Conservation (phyloP, 2,329 filamentous ascomycete species). For the Podosphaera aphanis region DNA sequence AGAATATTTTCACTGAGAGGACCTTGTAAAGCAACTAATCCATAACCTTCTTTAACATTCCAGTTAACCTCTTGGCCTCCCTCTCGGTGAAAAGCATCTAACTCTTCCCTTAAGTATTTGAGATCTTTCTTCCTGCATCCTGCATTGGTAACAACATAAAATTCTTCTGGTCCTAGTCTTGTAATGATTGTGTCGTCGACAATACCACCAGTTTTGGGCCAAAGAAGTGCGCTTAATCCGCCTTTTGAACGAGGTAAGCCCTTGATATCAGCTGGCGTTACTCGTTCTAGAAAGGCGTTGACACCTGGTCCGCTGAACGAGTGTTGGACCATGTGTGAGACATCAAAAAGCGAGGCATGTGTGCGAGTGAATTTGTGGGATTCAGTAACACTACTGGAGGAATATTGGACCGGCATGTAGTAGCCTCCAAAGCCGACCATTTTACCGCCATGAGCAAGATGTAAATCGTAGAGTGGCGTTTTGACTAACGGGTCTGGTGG, state of each 20-base stretch:
- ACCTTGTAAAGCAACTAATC: slow-evolving; percentile 74
- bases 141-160: slow-evolving; percentile 91
- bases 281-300: slow-evolving; percentile 53
- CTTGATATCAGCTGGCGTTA: slow-evolving; percentile 56
- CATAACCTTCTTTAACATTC: slow-evolving; percentile 47
- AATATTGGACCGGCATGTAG: slow-evolving; percentile 81
- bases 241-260: slow-evolving; percentile 43
- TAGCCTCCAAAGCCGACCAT: slow-evolving; percentile 94
- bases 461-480: slow-evolving; percentile 59
- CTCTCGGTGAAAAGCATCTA: slow-evolving; percentile 33
- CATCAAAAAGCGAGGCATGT: slow-evolving; percentile 82
- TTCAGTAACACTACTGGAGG: slow-evolving; percentile 49
- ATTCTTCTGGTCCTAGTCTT: slow-evolving; percentile 45
- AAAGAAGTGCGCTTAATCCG: slow-evolving; percentile 65
- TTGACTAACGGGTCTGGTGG: slow-evolving; percentile 22
- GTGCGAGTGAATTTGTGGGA: slow-evolving; percentile 78
- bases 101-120: slow-evolving; percentile 47
- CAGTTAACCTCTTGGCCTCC: slow-evolving; percentile 37
- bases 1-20: slow-evolving; percentile 47
- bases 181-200: slow-evolving; percentile 88
- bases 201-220: slow-evolving; percentile 64
- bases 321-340: slow-evolving; percentile 91
- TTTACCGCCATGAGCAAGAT: slow-evolving; percentile 59
- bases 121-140: slow-evolving; percentile 77
- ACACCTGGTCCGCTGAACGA: slow-evolving; percentile 62